Base-by-base conservation (phyloP, 1,284 basidiomycete genomes). In the Ganoderma resinaceum region DNA sequence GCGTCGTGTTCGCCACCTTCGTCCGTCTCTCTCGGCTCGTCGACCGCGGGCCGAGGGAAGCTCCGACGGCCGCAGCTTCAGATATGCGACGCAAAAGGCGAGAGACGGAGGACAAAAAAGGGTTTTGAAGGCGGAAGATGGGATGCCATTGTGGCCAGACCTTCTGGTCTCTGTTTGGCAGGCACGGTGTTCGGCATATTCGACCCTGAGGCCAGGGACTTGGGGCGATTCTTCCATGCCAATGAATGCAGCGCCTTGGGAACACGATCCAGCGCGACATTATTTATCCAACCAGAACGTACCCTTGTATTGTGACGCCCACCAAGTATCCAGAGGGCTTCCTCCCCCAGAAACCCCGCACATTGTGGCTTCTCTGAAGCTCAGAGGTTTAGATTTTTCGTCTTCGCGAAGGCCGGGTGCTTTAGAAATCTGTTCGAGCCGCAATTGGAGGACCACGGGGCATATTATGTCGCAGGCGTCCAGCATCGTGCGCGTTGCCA, bases 391-490 rank as follows among this genome's bases (percentile, higher is more conserved):
- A n/a, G n/a, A n/a, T n/a, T n/a, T 20, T 58, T 12, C 55, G 55
- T 58, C 55, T 58, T 58, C 55, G 55, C 33, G 55, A 58, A 58
- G 16, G 33, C 23, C 55, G 33, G 55, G 33, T 3, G 55, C 16
- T n/a, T 37, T 12, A 58, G 55, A 58, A 58, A n/a, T 58, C 55
- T 58, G 31, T 37, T 58, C 20, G 31, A 35, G 33, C 26, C 52
- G 16, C 12, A 53, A 29, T n/a, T 18, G 55, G 18, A 33, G 55
- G 55, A 8, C 55, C 55, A 37, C 33, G 31, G 9, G n/a, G 31
- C 3, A 20, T 31, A 58, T n/a, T 49, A 49, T n/a, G 31, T 58
- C 14, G 31, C 20, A 20, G 29, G 31, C 12, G 29, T 37, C n/a
- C 33, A 58, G 20, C 33, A 31, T 37, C 6, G 33, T 33, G 52